Conservation (phyloP, 2,329 filamentous ascomycete species). For the Paecilomyces sp. region DNA sequence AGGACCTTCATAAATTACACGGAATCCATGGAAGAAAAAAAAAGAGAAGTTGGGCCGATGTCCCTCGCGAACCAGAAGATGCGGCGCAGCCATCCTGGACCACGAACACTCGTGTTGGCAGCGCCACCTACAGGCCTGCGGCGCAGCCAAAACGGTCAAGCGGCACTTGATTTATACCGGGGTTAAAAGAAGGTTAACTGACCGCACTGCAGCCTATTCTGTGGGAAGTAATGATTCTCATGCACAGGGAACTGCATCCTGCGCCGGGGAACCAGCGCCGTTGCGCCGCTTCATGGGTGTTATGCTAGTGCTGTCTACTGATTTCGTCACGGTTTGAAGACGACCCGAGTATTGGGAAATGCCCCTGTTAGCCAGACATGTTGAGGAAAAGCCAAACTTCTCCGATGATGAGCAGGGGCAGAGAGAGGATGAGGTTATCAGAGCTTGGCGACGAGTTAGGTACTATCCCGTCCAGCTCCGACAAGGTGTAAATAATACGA, state of each 20-base stretch:
- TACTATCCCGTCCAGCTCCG: background rate
- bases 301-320: background rate
- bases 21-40: background rate
- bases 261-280: background rate
- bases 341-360: background rate
- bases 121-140: background rate
- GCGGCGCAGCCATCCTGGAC: background rate
- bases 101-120: background rate
- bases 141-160: background rate
- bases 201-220: background rate
- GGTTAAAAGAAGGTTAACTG: background rate
- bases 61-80: background rate
- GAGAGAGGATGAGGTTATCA: background rate
- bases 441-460: background rate
- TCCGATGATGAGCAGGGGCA: background rate
- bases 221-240: background rate
- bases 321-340: background rate
- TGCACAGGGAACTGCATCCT: background rate
- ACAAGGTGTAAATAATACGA: background rate
- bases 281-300: background rate
- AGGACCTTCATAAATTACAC: too few relatives aligned
- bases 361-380: background rate
- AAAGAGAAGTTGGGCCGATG: background rate
- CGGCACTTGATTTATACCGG: background rate
- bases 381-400: background rate